These are phyloP conservation scores for Raddia guianensis DNA, from an alignment of 176 grass and related monocot species.

Conservation along the genomic window DNA sequence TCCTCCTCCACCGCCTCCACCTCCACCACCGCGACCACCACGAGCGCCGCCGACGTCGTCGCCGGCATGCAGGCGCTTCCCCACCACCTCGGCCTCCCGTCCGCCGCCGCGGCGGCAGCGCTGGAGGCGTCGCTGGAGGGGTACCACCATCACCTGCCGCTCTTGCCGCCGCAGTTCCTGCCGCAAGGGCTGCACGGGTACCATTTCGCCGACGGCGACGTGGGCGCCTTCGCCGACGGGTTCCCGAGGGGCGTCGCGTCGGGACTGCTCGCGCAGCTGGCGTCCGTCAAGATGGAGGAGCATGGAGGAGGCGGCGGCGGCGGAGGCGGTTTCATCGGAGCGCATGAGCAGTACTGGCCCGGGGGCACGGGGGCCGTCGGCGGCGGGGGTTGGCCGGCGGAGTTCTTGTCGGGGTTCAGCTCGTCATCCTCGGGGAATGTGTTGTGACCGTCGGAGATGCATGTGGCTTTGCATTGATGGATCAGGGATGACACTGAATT, in stretches of 20 bases:
- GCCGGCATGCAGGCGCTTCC: constrained; percentile 47
- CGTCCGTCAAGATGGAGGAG: constrained; percentile 97
- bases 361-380: constrained; percentile 16
- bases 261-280: constrained; percentile 78
- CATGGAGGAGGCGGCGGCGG: constrained; percentile 17
- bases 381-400: constrained; percentile 61
- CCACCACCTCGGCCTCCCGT: constrained; percentile 63
- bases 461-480: constrained; percentile 23
- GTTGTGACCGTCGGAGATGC: constrained; percentile 46
- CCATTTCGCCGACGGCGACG: constrained; percentile 54
- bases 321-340: constrained; percentile 30
- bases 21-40: constrained; percentile 44
- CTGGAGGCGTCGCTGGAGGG: constrained; percentile 74
- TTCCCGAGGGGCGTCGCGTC: constrained; percentile 68
- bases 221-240: constrained; percentile 35
- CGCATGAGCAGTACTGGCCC: constrained; percentile 75
- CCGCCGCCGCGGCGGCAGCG: constrained; percentile 42
- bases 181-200: constrained; percentile 52
- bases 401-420: constrained; percentile 85
- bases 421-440: constrained; percentile 80
- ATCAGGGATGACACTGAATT: not conserved
- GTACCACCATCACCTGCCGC: constrained; percentile 49
- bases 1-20: constrained; percentile 78
- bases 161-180: constrained; percentile 48
- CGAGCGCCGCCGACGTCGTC: constrained; percentile 51